Evolutionary conservation across 192 early-diverging fungal species (phyloP).

Genomic region (Dimargaris xerosporica): DNA sequence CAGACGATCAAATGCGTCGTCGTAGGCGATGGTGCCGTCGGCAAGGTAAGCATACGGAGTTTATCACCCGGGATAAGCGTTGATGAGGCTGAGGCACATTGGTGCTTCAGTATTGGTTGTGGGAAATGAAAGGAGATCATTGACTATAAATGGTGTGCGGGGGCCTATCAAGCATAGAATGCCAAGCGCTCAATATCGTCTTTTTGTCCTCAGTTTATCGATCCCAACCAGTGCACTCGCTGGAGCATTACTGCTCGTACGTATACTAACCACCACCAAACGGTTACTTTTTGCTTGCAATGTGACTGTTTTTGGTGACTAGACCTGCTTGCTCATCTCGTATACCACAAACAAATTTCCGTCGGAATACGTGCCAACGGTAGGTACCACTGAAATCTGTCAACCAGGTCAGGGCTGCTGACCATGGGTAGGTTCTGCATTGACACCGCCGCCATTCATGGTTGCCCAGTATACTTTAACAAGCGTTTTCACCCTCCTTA

Average conservation of each 20-base stretch:
- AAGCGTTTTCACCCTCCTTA: too few species aligned
- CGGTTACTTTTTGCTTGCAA: background rate
- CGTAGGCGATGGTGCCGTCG: conserved; percentile 63
- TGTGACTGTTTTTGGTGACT: conserved; percentile 7
- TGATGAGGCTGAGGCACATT: too few species aligned
- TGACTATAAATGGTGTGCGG: too few species aligned
- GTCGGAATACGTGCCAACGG: conserved; percentile 90
- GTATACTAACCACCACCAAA: background rate
- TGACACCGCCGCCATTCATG: too few species aligned
- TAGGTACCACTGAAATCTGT: too few species aligned
- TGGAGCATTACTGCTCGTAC: background rate
- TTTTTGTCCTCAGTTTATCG: background rate
- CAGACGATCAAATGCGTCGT: conserved; percentile 75
- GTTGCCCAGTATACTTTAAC: too few species aligned
- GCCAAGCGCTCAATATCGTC: background rate
- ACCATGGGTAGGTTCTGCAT: too few species aligned
- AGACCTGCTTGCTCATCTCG: conserved; percentile 89
- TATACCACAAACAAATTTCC: conserved; percentile 97
- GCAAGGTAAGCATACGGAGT: conserved; percentile 47
- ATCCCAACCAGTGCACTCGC: background rate
- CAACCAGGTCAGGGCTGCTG: too few species aligned
- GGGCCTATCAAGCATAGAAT: background rate
- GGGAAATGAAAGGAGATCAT: too few species aligned
- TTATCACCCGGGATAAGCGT: too few species aligned
- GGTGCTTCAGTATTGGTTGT: too few species aligned